Conservation (phyloP, 768 basidiomycete species). For the Trametes meyenii region DNA sequence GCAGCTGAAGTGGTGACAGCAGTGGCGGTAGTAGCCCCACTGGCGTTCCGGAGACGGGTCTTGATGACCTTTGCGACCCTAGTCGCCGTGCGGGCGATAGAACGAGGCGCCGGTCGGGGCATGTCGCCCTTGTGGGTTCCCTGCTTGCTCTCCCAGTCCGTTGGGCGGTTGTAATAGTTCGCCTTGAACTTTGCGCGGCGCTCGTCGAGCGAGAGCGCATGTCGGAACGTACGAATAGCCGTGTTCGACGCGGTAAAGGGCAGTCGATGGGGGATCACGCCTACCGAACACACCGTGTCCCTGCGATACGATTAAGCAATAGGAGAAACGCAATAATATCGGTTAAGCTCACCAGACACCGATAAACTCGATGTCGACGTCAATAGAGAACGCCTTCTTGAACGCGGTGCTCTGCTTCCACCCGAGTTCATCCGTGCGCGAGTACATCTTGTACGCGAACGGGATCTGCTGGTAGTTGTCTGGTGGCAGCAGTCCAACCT, state of each 20-base stretch:
- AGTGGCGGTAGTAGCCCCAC: background rate
- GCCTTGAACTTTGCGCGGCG: slow-evolving; percentile 59
- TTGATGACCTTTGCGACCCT: slow-evolving; percentile 2
- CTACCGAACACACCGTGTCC: slow-evolving; percentile 75
- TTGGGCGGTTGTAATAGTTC: slow-evolving; percentile 31
- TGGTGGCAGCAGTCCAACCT: slow-evolving; percentile 70
- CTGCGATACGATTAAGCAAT: slow-evolving; percentile 34
- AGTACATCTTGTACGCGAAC: slow-evolving; percentile 80
- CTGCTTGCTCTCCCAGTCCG: slow-evolving; percentile 41
- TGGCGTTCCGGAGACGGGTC: background rate
- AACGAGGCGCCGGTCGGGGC: slow-evolving; percentile 31
- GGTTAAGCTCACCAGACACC: slow-evolving; percentile 61
- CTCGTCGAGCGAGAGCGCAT: slow-evolving; percentile 75
- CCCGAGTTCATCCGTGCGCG: slow-evolving; percentile 53
- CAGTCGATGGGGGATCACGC: slow-evolving; percentile 60
- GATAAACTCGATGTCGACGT: slow-evolving; percentile 71
- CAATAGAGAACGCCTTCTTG: slow-evolving; percentile 74
- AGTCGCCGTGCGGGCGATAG: background rate
- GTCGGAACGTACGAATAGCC: slow-evolving; percentile 66
- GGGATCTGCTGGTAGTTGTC: slow-evolving; percentile 77
- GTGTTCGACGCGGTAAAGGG: slow-evolving; percentile 69
- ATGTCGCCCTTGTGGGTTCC: slow-evolving; percentile 57
- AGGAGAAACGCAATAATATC: background rate
- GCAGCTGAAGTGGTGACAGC: background rate
- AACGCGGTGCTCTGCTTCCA: slow-evolving; percentile 69